Conservation (phyloP, 1,139 yeast genomes). For the Sugiyamaella japonica region DNA sequence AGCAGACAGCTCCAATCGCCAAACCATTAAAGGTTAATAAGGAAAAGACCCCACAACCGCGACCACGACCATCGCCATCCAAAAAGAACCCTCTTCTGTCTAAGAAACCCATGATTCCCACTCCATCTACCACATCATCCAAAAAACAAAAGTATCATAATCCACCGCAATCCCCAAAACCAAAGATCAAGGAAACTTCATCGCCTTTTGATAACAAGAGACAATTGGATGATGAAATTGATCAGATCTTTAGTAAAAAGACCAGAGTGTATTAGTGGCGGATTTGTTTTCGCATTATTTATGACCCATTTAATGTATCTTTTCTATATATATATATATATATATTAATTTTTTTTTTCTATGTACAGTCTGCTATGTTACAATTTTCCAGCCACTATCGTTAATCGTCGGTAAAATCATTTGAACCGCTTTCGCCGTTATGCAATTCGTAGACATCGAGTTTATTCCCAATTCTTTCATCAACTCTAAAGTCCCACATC, state of each 20-base stretch:
- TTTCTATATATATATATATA: conserved; percentile 9
- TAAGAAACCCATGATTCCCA: neutral
- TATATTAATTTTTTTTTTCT: neutral
- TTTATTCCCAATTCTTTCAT: conserved; percentile 60
- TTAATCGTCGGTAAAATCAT: conserved; percentile 12
- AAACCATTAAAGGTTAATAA: conserved; percentile 9
- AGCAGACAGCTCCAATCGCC: conserved; percentile 8
- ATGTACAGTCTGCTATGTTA: conserved; percentile 9
- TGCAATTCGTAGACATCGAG: conserved; percentile 54
- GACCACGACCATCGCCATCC: neutral
- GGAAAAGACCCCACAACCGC: neutral
- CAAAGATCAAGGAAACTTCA: neutral
- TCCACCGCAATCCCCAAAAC: neutral
- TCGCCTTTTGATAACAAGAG: conserved; percentile 13
- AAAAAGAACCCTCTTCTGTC: neutral
- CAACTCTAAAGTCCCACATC: conserved; percentile 74
- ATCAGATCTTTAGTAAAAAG: conserved; percentile 30
- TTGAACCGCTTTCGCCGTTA: conserved; percentile 2
- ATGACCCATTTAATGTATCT: conserved; percentile 4
- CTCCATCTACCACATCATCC: neutral
- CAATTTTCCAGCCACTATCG: neutral
- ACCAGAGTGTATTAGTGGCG: conserved; percentile 14
- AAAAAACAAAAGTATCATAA: neutral
- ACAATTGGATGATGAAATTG: conserved; percentile 30
- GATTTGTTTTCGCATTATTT: conserved; percentile 3